Base-by-base conservation (phyloP, 441 rosid genomes). In the Theobroma grandiflorum region DNA sequence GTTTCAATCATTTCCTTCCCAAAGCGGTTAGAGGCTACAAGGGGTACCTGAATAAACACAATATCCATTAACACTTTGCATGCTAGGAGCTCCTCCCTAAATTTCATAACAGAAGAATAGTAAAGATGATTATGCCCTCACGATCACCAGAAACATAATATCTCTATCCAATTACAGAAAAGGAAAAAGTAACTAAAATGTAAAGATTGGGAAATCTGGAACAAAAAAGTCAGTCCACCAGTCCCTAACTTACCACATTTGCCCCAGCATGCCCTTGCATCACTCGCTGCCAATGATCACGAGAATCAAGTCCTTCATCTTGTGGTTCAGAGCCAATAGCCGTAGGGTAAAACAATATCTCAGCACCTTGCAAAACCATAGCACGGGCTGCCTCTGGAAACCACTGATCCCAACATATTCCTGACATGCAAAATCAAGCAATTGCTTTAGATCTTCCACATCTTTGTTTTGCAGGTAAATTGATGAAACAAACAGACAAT, bases 231-330 rank as follows among this genome's bases (percentile, higher is more conserved):
- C 20, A 33, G 33, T 43, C 40, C 64, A 69, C 83, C 38, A 59
- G 78, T 58, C 45, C 33, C 40, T 62, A 76, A 78, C 86, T 82
- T 87, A 96, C 97, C 94, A 96, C 67, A 82, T 95, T 95, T 77
- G 99, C 97, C 73, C 97, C 99, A 75, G 99, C 96, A 90, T 96
- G 98, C 38, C 99, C 97, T 85, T 96, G 99, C 98, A 93, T 92
- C 75, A 92, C 99, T 79, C 96, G 86, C 83, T 69, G 93, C 99
- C 95, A 96, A 79, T 93, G 99, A 79, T 92, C 97, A 84, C 89
- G 68, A 8, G 98, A 96, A 91, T 95, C 97, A 77, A 95, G 91
- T 75, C 95, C 98, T 33, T 73, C 86, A 84, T 95, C 97, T 87
- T 96, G 98, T 79, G 98, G 98, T 86, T 93, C 98, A 82, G 97